A percentile compares a stretch with the other conserved stretches of the same genome.
These are phyloP conservation scores for Hypoxylon cercidicola DNA, from an alignment of 495 filamentous ascomycete species.

Conservation along the genomic window DNA sequence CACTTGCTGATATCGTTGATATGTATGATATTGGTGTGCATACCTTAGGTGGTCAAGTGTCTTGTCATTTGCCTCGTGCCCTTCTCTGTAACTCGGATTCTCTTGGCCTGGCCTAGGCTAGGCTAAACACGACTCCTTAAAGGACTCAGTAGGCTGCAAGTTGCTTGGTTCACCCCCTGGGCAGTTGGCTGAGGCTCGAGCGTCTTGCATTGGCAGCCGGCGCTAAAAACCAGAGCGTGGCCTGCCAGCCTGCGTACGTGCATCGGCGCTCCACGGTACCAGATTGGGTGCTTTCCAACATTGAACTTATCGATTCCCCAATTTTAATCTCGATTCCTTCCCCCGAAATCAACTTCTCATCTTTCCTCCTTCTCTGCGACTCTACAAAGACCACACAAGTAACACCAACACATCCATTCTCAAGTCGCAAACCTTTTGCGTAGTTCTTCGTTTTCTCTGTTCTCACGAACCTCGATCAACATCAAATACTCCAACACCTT, in stretches of 20 bases:
- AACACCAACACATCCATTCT: slow-evolving; percentile 2
- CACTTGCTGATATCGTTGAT: no score
- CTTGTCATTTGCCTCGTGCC: not conserved
- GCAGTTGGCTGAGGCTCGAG: slow-evolving; percentile 24
- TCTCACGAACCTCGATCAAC: slow-evolving; percentile 3
- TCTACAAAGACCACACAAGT: slow-evolving; percentile 14
- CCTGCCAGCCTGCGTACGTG: slow-evolving; percentile 8
- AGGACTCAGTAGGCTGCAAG: slow-evolving; percentile 1
- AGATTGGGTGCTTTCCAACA: slow-evolving; percentile 15
- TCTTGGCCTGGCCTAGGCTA: not conserved
- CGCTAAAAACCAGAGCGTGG: slow-evolving; percentile 19
- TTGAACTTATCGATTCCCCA: slow-evolving; percentile 42
- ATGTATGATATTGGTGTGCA: no score
- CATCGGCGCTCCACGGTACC: slow-evolving; percentile 34
- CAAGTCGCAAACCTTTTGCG: not conserved
- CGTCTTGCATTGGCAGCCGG: slow-evolving; percentile 28
- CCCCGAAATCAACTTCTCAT: slow-evolving; percentile 25
- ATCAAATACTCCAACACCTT: slow-evolving; percentile 3
- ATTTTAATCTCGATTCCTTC: slow-evolving; percentile 42
- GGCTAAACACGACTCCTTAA: not conserved
- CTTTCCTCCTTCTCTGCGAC: slow-evolving; percentile 32
- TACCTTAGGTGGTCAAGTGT: no score
- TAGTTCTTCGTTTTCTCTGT: not conserved
- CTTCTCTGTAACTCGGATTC: not conserved
- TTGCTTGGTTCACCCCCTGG: slow-evolving; percentile 9